Evolutionary conservation across 2,329 filamentous ascomycete species (phyloP).

Genomic region (Rutstroemia sp.): DNA sequence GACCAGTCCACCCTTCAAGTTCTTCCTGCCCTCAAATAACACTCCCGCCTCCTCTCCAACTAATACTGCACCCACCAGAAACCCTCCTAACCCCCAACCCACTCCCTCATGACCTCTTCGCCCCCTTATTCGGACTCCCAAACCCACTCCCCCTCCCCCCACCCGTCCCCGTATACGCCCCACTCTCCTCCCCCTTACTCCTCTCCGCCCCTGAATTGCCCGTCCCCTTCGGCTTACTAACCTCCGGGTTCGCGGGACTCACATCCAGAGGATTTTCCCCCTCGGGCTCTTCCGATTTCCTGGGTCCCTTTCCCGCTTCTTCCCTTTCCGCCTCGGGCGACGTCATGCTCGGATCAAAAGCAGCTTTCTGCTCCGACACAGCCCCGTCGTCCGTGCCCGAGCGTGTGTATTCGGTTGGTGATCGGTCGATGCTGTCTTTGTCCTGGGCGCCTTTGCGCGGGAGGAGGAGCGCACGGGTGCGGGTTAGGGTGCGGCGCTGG

Average conservation of each 20-base stretch:
- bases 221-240: constrained; percentile 41
- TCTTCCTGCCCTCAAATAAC: background rate
- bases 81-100: background rate
- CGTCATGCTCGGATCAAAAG: constrained; percentile 51
- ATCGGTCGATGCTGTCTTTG: constrained; percentile 56
- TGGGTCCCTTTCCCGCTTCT: constrained; percentile 27
- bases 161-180: background rate
- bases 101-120: constrained; percentile 24
- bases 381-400: constrained; percentile 56
- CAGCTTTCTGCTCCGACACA: constrained; percentile 47
- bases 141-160: constrained; percentile 27
- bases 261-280: constrained; percentile 46
- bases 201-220: constrained; percentile 37
- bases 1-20: too few relatives aligned
- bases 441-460: constrained; percentile 43
- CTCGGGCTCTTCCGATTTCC: background rate
- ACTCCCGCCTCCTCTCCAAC: too few relatives aligned
- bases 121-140: constrained; percentile 32
- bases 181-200: constrained; percentile 18
- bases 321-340: constrained; percentile 41
- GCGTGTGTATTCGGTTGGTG: constrained; percentile 59
- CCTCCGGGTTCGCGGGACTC: constrained; percentile 52
- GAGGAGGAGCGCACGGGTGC: background rate
- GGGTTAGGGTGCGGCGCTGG: background rate
- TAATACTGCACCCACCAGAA: background rate